Evolutionary conservation across 2,329 filamentous ascomycete genomes (phyloP).

Genomic region (Aureobasidium sp.): DNA sequence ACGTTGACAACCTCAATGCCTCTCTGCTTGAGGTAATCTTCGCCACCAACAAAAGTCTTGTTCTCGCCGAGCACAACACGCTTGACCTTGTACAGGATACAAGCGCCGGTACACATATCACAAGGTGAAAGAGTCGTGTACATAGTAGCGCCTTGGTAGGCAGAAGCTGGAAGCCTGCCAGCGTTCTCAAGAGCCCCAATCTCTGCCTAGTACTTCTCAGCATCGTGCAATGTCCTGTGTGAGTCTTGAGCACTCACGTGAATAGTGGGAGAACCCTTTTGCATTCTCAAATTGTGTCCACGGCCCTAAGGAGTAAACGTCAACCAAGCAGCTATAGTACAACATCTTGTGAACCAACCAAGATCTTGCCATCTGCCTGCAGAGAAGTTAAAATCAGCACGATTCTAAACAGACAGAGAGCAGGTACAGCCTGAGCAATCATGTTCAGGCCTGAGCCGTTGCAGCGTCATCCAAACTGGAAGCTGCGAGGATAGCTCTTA

Average conservation of each 20-base stretch:
- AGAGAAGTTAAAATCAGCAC: not conserved
- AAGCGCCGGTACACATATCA: constrained; percentile 76
- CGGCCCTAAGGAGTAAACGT: constrained; percentile 37
- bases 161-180: constrained; percentile 60
- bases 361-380: constrained; percentile 56
- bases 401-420: too few relatives aligned
- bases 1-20: constrained; percentile 69
- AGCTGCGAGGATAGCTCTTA: not conserved
- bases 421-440: not conserved
- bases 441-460: too few relatives aligned
- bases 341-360: constrained; percentile 27
- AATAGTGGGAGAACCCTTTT: constrained; percentile 62
- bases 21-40: constrained; percentile 59
- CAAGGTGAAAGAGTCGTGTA: constrained; percentile 75
- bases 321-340: not conserved
- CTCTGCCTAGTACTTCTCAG: constrained; percentile 51
- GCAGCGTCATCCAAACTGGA: not conserved
- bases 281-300: constrained; percentile 70
- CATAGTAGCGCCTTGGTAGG: constrained; percentile 58
- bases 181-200: constrained; percentile 69
- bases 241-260: constrained; percentile 46
- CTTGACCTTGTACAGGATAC: constrained; percentile 65
- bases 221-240: not conserved
- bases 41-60: constrained; percentile 65
- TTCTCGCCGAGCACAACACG: constrained; percentile 74